Percentiles rank a stretch among this genome's conserved stretches.
These are phyloP conservation scores for Trametopsis cervina DNA, from an alignment of 768 basidiomycete species.

Conservation along the genomic window DNA sequence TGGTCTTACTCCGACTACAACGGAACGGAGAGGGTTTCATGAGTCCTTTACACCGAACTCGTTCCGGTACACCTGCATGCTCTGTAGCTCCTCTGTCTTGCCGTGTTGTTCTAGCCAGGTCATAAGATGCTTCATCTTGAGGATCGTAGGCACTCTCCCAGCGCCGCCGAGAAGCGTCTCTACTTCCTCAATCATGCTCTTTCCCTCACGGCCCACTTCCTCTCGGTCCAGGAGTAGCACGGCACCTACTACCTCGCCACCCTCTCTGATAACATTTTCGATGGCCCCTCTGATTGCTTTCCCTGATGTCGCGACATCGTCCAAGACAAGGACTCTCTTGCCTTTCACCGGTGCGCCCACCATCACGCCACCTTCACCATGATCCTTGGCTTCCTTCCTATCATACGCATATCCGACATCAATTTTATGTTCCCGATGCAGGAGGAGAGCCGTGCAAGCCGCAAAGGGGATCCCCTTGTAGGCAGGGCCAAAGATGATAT, in stretches of 20 bases:
- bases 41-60: constrained; percentile 54
- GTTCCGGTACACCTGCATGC: constrained; percentile 74
- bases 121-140: constrained; percentile 84
- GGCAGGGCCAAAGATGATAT: constrained; percentile 92
- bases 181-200: constrained; percentile 78
- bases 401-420: constrained; percentile 85
- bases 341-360: constrained; percentile 83
- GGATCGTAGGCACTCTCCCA: constrained; percentile 68
- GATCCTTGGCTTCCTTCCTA: constrained; percentile 92
- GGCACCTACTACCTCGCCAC: constrained; percentile 84
- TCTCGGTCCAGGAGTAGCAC: constrained; percentile 83
- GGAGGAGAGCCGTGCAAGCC: constrained; percentile 69
- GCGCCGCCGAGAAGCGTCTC: constrained; percentile 64
- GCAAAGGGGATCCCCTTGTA: constrained; percentile 97
- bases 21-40: no score
- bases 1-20: no score
- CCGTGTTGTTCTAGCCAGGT: constrained; percentile 71
- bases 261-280: constrained; percentile 55
- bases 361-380: constrained; percentile 90
- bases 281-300: constrained; percentile 85
- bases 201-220: constrained; percentile 69
- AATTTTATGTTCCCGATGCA: constrained; percentile 58
- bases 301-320: constrained; percentile 94
- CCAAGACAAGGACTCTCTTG: constrained; percentile 79
- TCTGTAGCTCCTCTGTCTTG: constrained; percentile 50